phyloP scores from a whole-genome alignment of 306 rosid genomes.

The Alnus glutinosa region DNA sequence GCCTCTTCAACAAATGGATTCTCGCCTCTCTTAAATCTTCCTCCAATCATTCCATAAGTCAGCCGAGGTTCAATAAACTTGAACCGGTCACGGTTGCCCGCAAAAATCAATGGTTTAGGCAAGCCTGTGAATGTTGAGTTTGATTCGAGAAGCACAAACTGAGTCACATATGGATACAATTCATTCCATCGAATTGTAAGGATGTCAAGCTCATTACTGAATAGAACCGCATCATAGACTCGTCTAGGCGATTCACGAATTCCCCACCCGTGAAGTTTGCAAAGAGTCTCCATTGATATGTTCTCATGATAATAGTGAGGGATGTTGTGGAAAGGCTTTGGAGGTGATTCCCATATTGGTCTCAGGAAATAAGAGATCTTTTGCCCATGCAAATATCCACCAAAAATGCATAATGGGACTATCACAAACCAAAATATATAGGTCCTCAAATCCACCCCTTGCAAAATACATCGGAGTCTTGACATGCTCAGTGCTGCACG shows the following conservation, averaged over 20 bases:
- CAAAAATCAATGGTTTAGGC: slow-evolving; percentile 60
- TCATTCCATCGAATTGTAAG: slow-evolving; percentile 83
- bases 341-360: slow-evolving; percentile 90
- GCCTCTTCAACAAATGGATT: slow-evolving; percentile 91
- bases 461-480: slow-evolving; percentile 60
- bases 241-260: slow-evolving; percentile 74
- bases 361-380: slow-evolving; percentile 74
- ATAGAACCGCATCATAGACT: slow-evolving; percentile 79
- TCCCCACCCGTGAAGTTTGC: slow-evolving; percentile 82
- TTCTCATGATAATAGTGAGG: slow-evolving; percentile 83
- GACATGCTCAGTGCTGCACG: slow-evolving; percentile 54
- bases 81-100: slow-evolving; percentile 50
- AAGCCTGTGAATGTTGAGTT: slow-evolving; percentile 77
- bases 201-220: slow-evolving; percentile 77
- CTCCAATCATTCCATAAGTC: slow-evolving; percentile 60
- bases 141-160: slow-evolving; percentile 73
- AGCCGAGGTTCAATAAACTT: slow-evolving; percentile 59
- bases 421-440: slow-evolving; percentile 43
- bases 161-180: slow-evolving; percentile 63
- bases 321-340: slow-evolving; percentile 64
- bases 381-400: slow-evolving; percentile 70
- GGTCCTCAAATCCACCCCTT: slow-evolving; percentile 64
- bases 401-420: slow-evolving; percentile 48
- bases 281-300: slow-evolving; percentile 64
- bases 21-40: slow-evolving; percentile 69